phyloP scores from a whole-genome alignment of 495 filamentous ascomycete genomes.

The Podospora tetraspora region DNA sequence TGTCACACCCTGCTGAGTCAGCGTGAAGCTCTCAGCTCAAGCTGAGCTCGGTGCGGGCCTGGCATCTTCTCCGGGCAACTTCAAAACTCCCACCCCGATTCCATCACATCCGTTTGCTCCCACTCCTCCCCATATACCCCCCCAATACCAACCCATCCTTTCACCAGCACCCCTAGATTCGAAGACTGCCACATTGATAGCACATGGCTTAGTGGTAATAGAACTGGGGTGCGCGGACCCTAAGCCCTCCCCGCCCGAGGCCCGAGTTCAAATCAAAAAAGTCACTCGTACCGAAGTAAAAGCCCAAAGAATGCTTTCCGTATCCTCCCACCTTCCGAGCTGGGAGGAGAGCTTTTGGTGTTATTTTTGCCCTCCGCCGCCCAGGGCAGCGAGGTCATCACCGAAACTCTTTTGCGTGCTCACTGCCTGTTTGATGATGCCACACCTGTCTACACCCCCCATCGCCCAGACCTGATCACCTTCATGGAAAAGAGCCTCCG shows the following conservation, averaged over 20 bases:
- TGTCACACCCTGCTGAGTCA: conserved; percentile 14
- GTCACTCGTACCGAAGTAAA: neutral
- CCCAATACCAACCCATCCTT: neutral
- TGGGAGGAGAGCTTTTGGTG: neutral
- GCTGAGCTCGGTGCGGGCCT: conserved; percentile 12
- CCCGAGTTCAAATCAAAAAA: neutral
- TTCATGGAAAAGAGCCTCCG: neutral
- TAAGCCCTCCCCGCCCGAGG: neutral
- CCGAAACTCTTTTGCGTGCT: neutral
- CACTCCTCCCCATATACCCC: neutral
- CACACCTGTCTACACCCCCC: neutral
- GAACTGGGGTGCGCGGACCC: no score
- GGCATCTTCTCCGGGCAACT: neutral
- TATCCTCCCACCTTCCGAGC: neutral
- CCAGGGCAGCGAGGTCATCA: neutral
- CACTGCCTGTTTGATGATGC: neutral
- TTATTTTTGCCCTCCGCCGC: neutral
- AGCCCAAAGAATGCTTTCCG: neutral
- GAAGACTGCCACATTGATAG: no score
- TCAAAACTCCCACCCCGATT: neutral
- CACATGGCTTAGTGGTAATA: no score
- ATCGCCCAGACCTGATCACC: neutral
- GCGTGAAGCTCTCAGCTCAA: conserved; percentile 11
- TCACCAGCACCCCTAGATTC: neutral
- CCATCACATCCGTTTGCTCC: neutral